Percentiles rank a stretch among this genome's conserved stretches.
phyloP scores from a whole-genome alignment of 192 early-diverging fungal genomes.

The Coemansia pectinata region DNA sequence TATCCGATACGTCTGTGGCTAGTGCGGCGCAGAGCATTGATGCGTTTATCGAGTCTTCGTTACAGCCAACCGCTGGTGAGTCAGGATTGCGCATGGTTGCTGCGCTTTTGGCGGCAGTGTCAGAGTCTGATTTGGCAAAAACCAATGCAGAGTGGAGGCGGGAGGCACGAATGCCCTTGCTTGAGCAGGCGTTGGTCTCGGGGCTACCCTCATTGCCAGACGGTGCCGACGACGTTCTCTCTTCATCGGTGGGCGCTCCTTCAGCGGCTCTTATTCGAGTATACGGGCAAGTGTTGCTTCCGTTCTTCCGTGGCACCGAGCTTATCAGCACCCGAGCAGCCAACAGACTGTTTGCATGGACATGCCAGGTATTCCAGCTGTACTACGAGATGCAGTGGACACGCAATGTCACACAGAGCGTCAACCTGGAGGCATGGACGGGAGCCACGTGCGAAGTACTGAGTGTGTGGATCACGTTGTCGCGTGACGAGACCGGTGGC shows the following conservation, averaged over 20 bases:
- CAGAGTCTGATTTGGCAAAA: conserved; percentile 20
- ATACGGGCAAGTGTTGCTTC: conserved; percentile 22
- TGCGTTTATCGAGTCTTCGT: conserved; percentile 15
- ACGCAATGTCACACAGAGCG: background rate
- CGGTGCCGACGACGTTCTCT: background rate
- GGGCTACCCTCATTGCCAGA: conserved; percentile 1
- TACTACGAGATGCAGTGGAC: conserved; percentile 21
- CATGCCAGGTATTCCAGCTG: conserved; percentile 25
- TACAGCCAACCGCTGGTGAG: background rate
- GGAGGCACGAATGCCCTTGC: conserved; percentile 15
- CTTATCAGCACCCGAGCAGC: background rate
- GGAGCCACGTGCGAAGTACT: conserved; percentile 30
- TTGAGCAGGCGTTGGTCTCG: conserved; percentile 6
- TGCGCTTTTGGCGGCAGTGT: conserved; percentile 23
- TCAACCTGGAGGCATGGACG: background rate
- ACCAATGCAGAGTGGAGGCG: conserved; percentile 8
- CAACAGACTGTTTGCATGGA: conserved; percentile 27
- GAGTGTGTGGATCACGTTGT: conserved; percentile 29
- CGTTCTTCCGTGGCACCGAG: conserved; percentile 17
- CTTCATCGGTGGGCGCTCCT: background rate
- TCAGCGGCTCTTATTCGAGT: conserved; percentile 14
- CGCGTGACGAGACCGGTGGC: conserved; percentile 18
- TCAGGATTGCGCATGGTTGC: conserved; percentile 5
- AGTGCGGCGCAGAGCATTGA: conserved; percentile 33
- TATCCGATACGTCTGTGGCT: conserved; percentile 9